Percentiles rank a stretch among this genome's conserved stretches.
Evolutionary conservation across 2,329 filamentous ascomycete genomes (phyloP).

Genomic region (Hypoxylon sp.): DNA sequence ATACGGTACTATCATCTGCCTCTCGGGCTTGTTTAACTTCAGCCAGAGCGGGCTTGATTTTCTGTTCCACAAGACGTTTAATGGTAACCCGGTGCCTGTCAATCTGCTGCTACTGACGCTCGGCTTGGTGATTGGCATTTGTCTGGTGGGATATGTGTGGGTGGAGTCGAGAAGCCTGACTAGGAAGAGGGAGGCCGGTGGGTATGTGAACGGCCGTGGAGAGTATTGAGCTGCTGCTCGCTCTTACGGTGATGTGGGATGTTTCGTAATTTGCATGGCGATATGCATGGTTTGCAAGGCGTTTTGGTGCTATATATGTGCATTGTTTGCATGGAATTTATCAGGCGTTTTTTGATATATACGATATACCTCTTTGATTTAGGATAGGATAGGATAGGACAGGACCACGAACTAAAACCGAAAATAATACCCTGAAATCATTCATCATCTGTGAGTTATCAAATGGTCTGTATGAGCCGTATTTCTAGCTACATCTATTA

Average conservation of each 20-base stretch:
- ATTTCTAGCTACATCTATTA: neutral
- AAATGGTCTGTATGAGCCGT: neutral
- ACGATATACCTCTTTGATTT: constrained; percentile 29
- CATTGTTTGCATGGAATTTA: constrained; percentile 10
- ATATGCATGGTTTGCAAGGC: constrained; percentile 14
- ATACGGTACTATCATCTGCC: constrained; percentile 91
- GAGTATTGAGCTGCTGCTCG: constrained; percentile 34
- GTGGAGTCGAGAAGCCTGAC: constrained; percentile 55
- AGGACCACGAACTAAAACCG: constrained; percentile 8
- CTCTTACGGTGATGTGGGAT: constrained; percentile 1
- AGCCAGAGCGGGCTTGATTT: constrained; percentile 84
- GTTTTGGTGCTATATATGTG: neutral
- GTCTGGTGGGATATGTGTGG: constrained; percentile 77
- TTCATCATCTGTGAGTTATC: neutral
- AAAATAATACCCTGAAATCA: neutral
- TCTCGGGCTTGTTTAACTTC: constrained; percentile 88
- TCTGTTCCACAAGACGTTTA: constrained; percentile 80
- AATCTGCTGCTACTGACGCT: constrained; percentile 76
- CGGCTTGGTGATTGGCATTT: constrained; percentile 74
- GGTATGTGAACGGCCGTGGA: constrained; percentile 25
- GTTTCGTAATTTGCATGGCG: constrained; percentile 37
- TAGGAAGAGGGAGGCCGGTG: constrained; percentile 45
- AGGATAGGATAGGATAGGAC: constrained; percentile 12
- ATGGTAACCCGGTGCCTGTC: constrained; percentile 81
- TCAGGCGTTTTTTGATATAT: constrained; percentile 23